Evolutionary conservation across 2,329 filamentous ascomycete genomes (phyloP).

Genomic region (Ophiostoma perfectum): DNA sequence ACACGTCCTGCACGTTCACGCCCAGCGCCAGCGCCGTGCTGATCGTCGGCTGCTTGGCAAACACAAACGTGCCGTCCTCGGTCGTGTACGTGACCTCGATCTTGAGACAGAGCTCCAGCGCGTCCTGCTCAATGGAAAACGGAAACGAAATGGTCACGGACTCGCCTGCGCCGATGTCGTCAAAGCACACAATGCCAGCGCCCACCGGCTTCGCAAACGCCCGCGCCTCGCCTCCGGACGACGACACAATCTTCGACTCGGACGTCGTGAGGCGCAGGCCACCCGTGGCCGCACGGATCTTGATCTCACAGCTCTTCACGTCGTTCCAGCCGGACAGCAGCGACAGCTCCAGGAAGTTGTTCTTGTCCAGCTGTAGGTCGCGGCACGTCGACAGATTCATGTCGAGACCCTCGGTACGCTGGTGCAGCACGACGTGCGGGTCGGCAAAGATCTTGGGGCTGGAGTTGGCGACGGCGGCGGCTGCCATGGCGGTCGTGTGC

Average conservation of each 20-base stretch:
- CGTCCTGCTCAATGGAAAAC: slow-evolving; percentile 76
- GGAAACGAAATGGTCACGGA: slow-evolving; percentile 61
- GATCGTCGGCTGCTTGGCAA: slow-evolving; percentile 57
- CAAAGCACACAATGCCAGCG: slow-evolving; percentile 49
- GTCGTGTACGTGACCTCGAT: slow-evolving; percentile 74
- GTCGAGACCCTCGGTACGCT: slow-evolving; percentile 62
- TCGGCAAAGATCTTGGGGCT: slow-evolving; percentile 44
- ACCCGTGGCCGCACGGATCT: slow-evolving; percentile 59
- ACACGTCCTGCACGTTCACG: slow-evolving; percentile 94
- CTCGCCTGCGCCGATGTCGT: slow-evolving; percentile 41
- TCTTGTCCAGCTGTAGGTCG: slow-evolving; percentile 71
- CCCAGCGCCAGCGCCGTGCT: slow-evolving; percentile 75
- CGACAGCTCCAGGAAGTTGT: slow-evolving; percentile 69
- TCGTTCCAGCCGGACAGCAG: slow-evolving; percentile 71
- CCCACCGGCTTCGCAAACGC: slow-evolving; percentile 44
- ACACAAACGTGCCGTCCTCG: slow-evolving; percentile 57
- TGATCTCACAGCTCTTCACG: slow-evolving; percentile 53
- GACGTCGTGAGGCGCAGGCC: slow-evolving; percentile 59
- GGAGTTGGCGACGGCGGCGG: neutral
- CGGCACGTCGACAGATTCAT: slow-evolving; percentile 61
- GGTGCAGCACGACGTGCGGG: slow-evolving; percentile 66
- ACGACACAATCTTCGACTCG: slow-evolving; percentile 49
- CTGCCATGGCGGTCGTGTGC: no score
- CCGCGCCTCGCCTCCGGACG: slow-evolving; percentile 22
- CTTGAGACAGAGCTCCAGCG: slow-evolving; percentile 64